These are phyloP conservation scores for Xerocomellus dryophilus DNA, from an alignment of 768 basidiomycete species.

Conservation along the genomic window DNA sequence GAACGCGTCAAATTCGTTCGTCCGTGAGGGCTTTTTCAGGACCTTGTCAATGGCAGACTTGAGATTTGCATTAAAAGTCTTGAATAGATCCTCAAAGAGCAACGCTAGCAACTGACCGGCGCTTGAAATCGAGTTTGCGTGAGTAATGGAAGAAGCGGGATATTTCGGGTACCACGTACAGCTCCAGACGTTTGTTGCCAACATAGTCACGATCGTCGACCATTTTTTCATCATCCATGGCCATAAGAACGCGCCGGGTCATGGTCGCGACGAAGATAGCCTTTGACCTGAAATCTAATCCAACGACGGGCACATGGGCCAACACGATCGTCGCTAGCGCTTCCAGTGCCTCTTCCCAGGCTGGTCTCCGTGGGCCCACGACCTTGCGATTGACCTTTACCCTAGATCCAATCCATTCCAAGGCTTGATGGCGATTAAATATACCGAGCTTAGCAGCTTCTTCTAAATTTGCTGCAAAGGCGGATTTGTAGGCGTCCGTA, in stretches of 20 bases:
- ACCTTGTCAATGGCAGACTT: conserved; percentile 96
- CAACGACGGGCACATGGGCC: conserved; percentile 90
- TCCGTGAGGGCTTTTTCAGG: conserved; percentile 91
- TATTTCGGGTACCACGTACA: conserved; percentile 53
- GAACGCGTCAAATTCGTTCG: conserved; percentile 91
- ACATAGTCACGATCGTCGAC: conserved; percentile 99
- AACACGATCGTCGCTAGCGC: conserved; percentile 97
- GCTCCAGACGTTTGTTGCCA: conserved; percentile 96
- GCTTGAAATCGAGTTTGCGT: conserved; percentile 45
- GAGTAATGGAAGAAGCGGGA: conserved; percentile 6
- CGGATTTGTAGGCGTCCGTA: conserved; percentile 80
- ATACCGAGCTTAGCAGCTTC: conserved; percentile 90
- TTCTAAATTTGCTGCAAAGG: conserved; percentile 90
- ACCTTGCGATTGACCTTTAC: conserved; percentile 85
- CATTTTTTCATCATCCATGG: conserved; percentile 94
- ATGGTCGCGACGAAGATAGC: conserved; percentile 97
- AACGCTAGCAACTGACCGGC: conserved; percentile 95
- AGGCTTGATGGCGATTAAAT: conserved; percentile 88
- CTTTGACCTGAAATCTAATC: conserved; percentile 87
- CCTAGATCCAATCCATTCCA: conserved; percentile 91
- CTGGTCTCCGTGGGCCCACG: conserved; percentile 77
- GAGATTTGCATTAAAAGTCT: conserved; percentile 95
- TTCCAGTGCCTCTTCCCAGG: conserved; percentile 93
- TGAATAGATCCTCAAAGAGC: conserved; percentile 97
- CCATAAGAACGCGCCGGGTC: conserved; percentile 94